Base-by-base conservation (phyloP, 2,329 filamentous ascomycete genomes). In the Cladophialophora yegresii region DNA sequence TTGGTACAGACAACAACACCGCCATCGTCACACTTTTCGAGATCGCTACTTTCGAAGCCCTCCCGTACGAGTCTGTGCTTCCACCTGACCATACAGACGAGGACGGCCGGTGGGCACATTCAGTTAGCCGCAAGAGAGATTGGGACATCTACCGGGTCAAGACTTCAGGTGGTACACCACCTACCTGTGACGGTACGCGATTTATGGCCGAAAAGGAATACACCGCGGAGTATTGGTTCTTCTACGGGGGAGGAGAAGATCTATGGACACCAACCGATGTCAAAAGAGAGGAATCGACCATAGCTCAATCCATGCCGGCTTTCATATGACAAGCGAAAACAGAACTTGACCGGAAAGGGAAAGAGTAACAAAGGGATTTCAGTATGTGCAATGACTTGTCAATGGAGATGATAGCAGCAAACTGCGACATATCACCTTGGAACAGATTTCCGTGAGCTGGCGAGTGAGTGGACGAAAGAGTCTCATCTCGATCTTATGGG, bases 221-320 rank as follows among this genome's bases (percentile, higher is more conserved):
- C 71, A 72, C 75, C 5, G 77, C 78, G 5, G 75, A 79, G 68
- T 80, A 80, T 64, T 80, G 76, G 77, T 77, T 80, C 26, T 80
- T 58, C 53, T 63, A 65, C 32, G 59, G 63, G 4, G 65, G 50
- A 28, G 58, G 65, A 62, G 62, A 63, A 60, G 64, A 69, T 57
- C 51, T 68, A 33, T 63, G 50, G 61, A 64, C 63, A n/a, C 49
- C 54, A 50, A 51, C 61, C n/a, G 43, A 62, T 20, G 23, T 54
- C 13, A 54, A 54, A 16, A 54, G 16, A 36, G 50, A 63, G 40
- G 36, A 45, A 13, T 30, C 47, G 33, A 20, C 30, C 22, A 22
- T 47, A 61, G 13, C 33, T 36, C 30, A 30, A 47, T 30, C 58
- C 16, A 50, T 33, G 12, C 36, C 40, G 43, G 13, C 47, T 54